Evolutionary conservation across 1,139 yeast genomes (phyloP).

Genomic region (Magnusiomyces tetraspermus): DNA sequence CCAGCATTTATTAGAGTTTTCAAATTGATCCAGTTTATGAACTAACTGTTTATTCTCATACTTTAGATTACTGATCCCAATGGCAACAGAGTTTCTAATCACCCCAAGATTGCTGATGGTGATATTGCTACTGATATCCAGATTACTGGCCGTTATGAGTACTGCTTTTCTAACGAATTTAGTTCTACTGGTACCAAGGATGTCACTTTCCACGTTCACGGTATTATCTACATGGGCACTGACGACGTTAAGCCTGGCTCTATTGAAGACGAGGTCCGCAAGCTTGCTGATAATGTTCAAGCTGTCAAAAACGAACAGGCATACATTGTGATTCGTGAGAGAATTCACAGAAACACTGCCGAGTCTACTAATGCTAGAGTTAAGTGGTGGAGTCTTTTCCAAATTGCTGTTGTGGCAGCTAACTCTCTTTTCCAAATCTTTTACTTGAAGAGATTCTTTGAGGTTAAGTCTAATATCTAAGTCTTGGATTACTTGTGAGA

Average conservation of each 20-base stretch:
- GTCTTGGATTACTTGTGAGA: neutral
- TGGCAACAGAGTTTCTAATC: conserved; percentile 44
- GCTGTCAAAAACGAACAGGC: conserved; percentile 83
- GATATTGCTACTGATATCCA: conserved; percentile 62
- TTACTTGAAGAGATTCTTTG: conserved; percentile 89
- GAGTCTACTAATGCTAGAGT: conserved; percentile 95
- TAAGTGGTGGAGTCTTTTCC: conserved; percentile 96
- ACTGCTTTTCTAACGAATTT: conserved; percentile 87
- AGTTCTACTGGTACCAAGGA: conserved; percentile 69
- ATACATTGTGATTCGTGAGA: conserved; percentile 89
- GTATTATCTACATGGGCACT: conserved; percentile 78
- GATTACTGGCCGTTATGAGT: conserved; percentile 64
- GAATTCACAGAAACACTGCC: conserved; percentile 97
- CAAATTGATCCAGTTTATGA: neutral
- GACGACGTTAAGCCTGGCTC: conserved; percentile 76
- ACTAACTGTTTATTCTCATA: neutral
- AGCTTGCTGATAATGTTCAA: conserved; percentile 63
- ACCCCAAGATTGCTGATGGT: conserved; percentile 64
- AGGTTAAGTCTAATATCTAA: conserved; percentile 81
- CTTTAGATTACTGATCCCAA: conserved; percentile 48
- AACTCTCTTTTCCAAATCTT: conserved; percentile 90
- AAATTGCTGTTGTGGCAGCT: conserved; percentile 70
- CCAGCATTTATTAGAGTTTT: too few relatives aligned
- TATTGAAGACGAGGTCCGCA: conserved; percentile 74
- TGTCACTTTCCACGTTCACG: conserved; percentile 91